Percentiles rank a stretch among this genome's conserved stretches.
Evolutionary conservation across 768 basidiomycete species (phyloP).

Genomic region (Leccinum subtestaceum): DNA sequence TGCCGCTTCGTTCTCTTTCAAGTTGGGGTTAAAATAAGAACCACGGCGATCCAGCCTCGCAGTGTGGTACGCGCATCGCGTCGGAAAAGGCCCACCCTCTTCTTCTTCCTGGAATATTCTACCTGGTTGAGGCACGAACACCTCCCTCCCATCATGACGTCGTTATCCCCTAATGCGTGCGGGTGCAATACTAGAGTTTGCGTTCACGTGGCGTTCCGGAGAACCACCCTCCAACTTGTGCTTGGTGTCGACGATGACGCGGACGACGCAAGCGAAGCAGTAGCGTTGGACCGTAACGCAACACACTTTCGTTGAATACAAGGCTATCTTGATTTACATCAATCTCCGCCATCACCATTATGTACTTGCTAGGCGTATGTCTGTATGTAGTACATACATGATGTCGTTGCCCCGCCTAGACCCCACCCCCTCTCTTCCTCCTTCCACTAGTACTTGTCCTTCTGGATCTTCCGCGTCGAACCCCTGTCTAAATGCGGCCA

Average conservation of each 20-base stretch:
- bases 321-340: background rate
- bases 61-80: background rate
- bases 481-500: background rate
- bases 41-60: background rate
- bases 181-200: background rate
- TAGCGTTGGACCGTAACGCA: background rate
- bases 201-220: background rate
- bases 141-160: background rate
- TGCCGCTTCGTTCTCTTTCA: background rate
- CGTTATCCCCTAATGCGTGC: background rate
- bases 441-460: background rate
- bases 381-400: background rate
- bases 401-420: background rate
- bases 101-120: background rate
- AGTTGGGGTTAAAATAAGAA: background rate
- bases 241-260: background rate
- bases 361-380: background rate
- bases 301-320: background rate
- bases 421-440: background rate
- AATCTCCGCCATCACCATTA: background rate
- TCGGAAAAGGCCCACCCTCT: background rate
- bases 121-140: background rate
- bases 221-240: background rate
- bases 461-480: background rate
- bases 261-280: background rate